phyloP scores from a whole-genome alignment of 2,329 filamentous ascomycete species.

The Exserohilum rostratum region DNA sequence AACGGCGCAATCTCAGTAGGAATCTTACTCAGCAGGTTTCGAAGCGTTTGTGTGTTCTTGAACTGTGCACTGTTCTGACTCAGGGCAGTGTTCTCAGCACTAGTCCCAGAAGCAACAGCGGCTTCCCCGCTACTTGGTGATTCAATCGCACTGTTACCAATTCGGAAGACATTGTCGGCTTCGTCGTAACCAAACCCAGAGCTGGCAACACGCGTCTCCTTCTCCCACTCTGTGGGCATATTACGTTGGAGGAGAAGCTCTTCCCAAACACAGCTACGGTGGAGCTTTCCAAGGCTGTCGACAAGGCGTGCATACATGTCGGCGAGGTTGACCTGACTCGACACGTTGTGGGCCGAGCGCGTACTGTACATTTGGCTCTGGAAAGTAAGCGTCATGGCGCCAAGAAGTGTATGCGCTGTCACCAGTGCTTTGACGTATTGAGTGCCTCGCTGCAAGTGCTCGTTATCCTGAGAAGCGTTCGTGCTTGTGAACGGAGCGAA shows the following conservation, averaged over 20 bases:
- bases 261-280: conserved; percentile 83
- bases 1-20: conserved; percentile 82
- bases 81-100: conserved; percentile 10
- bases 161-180: conserved; percentile 49
- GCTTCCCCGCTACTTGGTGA: conserved; percentile 21
- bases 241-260: conserved; percentile 75
- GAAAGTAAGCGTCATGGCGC: conserved; percentile 76
- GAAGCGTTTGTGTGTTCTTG: conserved; percentile 79
- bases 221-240: conserved; percentile 73
- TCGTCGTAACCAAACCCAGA: conserved; percentile 48
- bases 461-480: conserved; percentile 18
- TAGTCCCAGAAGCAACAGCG: conserved; percentile 15
- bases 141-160: conserved; percentile 34
- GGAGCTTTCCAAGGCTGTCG: conserved; percentile 74
- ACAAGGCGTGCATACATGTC: conserved; percentile 82
- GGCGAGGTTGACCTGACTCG: conserved; percentile 79
- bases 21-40: conserved; percentile 77
- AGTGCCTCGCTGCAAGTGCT: conserved; percentile 68
- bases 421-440: conserved; percentile 78
- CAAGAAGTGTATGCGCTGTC: conserved; percentile 75
- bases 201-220: conserved; percentile 52
- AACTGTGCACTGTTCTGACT: conserved; percentile 54
- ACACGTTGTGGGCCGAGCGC: conserved; percentile 67
- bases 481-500: conserved; percentile 68
- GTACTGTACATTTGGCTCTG: conserved; percentile 67